Conservation (phyloP, 805 yeast species). For the Suhomyces sp. region DNA sequence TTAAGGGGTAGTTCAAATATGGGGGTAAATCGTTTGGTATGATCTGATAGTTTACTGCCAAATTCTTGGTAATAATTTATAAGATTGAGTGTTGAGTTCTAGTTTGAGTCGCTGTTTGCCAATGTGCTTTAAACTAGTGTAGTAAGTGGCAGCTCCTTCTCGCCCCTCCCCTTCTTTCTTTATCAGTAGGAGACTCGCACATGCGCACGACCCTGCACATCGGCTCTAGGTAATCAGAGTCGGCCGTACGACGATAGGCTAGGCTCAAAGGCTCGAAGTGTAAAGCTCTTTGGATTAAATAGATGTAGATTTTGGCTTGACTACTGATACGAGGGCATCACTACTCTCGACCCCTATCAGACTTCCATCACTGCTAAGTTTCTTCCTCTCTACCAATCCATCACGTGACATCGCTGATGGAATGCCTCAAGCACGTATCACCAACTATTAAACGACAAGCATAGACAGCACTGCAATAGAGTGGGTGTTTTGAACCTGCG, state of each 20-base stretch:
- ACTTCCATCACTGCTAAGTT: background rate
- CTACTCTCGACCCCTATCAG: background rate
- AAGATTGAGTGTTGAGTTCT: background rate
- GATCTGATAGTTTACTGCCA: background rate
- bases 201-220: background rate
- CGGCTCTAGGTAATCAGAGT: background rate
- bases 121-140: background rate
- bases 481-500: background rate
- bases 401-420: background rate
- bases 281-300: no score
- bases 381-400: background rate
- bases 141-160: background rate
- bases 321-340: background rate
- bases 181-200: constrained; percentile 2
- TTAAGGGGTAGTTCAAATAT: background rate
- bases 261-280: no score
- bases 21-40: background rate
- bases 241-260: background rate
- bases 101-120: background rate
- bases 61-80: background rate
- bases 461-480: background rate
- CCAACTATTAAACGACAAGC: no score
- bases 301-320: background rate
- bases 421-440: background rate
- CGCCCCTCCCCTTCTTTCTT: constrained; percentile 1